Base-by-base conservation (phyloP, 768 basidiomycete genomes). In the Termitomyces sp. region DNA sequence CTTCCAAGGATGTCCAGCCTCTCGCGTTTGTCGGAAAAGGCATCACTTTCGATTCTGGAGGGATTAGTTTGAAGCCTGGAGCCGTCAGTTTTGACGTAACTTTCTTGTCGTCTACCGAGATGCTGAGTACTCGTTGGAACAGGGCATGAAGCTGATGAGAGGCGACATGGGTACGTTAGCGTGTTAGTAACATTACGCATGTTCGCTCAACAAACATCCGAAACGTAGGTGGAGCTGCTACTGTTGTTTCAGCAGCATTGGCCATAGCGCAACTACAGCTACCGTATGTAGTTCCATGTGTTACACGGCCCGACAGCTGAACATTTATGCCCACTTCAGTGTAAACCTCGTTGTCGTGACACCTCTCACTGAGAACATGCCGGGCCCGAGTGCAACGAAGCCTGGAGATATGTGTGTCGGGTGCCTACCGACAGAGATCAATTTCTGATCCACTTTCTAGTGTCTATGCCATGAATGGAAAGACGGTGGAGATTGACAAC, bases 41-140 rank as follows among this genome's bases (percentile, higher is more conserved):
- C 57, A 85, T 94, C 65, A 93, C 91, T 15, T 95, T 94, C 60
- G 91, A 95, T 68, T 83, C 84, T 2, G 91, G 91, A 76, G 90
- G 90, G 61, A 93, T 93, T 68, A 88, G 86, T 56, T 71, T 95
- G 68, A 94, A 94, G 70, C 83, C 88, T n/a, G 65, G 77, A 34
- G 77, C 77, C 34, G 89, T 85, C 58, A 62, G 81, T 75, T 7
- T 8, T 44, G 51, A 49, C 42, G 17, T 47, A 38, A 22, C 15
- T 21, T 34, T 41, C 30, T 26, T 14, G 5, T 22, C 11, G 17
- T 48, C 34, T 45, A 21, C 26, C 10, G n/a, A 34, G 17, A 47
- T 53, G 38, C n/a, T 30, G 37, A 32, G 19, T 54, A 10, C 43
- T 44, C 35, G 17, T 41, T 34, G 19, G 48, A n/a, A 2, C 50